Evolutionary conservation across 2,329 filamentous ascomycete species (phyloP).

Genomic region (Fusarium nelsonii): DNA sequence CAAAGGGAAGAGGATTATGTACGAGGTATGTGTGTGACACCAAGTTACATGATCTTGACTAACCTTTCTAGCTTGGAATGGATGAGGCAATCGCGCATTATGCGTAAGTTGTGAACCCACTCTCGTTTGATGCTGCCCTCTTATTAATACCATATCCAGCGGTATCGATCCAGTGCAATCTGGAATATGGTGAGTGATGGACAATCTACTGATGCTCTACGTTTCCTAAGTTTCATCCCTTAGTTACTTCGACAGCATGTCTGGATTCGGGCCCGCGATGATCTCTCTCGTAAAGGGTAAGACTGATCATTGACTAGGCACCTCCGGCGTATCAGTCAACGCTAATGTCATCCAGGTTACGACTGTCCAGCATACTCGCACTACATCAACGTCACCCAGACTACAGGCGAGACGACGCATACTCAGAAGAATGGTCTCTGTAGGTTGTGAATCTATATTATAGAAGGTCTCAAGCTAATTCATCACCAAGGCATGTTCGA

Average conservation of each 20-base stretch:
- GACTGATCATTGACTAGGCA: neutral
- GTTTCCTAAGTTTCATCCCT: neutral
- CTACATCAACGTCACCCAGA: neutral
- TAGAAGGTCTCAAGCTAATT: neutral
- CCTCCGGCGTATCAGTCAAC: too few relatives aligned
- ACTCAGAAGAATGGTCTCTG: slow-evolving; percentile 1
- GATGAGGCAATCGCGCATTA: slow-evolving; percentile 14
- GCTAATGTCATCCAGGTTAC: neutral
- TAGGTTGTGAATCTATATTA: rapidly evolving
- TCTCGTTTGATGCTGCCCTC: rapidly evolving
- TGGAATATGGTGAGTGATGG: neutral
- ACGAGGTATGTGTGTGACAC: neutral
- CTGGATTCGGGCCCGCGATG: neutral
- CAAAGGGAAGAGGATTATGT: slow-evolving; percentile 3
- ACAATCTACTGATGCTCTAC: rapidly evolving
- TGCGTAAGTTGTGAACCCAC: neutral
- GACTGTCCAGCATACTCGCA: slow-evolving; percentile 4
- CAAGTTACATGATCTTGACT: rapidly evolving
- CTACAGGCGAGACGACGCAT: neutral
- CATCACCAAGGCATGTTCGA: slow-evolving; percentile 2
- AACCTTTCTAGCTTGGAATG: neutral
- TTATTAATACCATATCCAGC: neutral
- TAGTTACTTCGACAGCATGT: slow-evolving; percentile 14
- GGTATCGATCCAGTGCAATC: slow-evolving; percentile 2
- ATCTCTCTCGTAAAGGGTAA: slow-evolving; percentile 13